Evolutionary conservation across 1,139 yeast species (phyloP).

Genomic region (Pneumocystis murina): DNA sequence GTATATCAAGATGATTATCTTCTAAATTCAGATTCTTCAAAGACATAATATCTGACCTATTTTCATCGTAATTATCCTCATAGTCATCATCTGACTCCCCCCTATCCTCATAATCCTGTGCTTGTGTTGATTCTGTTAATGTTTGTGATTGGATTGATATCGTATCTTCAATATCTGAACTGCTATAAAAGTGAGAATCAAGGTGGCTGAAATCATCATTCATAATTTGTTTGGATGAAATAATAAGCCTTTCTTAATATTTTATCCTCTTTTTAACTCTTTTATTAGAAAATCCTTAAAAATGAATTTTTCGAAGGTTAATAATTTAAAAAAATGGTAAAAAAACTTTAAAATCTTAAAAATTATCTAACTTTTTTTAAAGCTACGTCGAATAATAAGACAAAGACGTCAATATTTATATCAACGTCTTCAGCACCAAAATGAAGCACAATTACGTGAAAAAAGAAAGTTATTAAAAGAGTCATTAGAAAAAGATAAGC

Average conservation of each 20-base stretch:
- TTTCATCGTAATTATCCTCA: not conserved
- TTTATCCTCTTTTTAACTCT: not conserved
- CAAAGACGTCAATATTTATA: slow-evolving; percentile 87
- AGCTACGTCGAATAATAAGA: slow-evolving; percentile 69
- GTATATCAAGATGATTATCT: not conserved
- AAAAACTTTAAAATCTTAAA: not conserved
- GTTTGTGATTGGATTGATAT: not conserved
- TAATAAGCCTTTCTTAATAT: not conserved
- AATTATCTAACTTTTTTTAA: not conserved
- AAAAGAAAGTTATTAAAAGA: slow-evolving; percentile 76
- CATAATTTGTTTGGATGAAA: not conserved
- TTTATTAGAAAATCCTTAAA: not conserved
- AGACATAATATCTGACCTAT: not conserved
- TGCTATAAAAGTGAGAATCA: not conserved
- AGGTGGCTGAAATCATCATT: not conserved
- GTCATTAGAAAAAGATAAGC: slow-evolving; percentile 82
- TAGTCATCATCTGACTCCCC: not conserved
- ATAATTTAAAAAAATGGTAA: not conserved
- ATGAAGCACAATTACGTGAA: slow-evolving; percentile 72
- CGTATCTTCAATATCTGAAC: not conserved
- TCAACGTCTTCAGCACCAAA: slow-evolving; percentile 74
- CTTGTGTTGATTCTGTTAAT: not conserved
- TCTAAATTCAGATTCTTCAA: not conserved
- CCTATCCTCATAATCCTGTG: not conserved
- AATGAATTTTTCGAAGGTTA: not conserved